phyloP scores from a whole-genome alignment of 2,329 filamentous ascomycete genomes.

The Thermoascus crustaceus region DNA sequence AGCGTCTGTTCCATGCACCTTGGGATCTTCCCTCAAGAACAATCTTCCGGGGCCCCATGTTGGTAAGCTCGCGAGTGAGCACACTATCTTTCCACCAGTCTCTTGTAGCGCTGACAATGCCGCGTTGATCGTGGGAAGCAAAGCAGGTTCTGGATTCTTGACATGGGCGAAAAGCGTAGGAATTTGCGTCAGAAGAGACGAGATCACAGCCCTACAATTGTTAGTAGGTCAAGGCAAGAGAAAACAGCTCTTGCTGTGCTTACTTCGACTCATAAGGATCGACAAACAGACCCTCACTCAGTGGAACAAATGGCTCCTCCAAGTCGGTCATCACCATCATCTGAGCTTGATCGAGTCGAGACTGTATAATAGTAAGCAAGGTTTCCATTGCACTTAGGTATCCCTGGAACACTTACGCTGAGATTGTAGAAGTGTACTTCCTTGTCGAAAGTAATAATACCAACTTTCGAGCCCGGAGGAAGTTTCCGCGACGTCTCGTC shows the following conservation, averaged over 20 bases:
- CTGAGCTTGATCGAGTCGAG: constrained; percentile 75
- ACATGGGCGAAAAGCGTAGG: constrained; percentile 79
- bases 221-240: constrained; percentile 13
- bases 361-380: constrained; percentile 37
- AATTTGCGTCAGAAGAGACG: constrained; percentile 72
- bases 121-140: constrained; percentile 76
- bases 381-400: constrained; percentile 11
- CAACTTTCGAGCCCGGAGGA: constrained; percentile 75
- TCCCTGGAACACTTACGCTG: constrained; percentile 49
- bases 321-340: constrained; percentile 99
- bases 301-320: constrained; percentile 88
- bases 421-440: constrained; percentile 98
- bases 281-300: constrained; percentile 87
- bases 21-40: constrained; percentile 79
- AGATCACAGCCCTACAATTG: constrained; percentile 59
- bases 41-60: constrained; percentile 85
- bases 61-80: constrained; percentile 76
- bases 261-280: constrained; percentile 83
- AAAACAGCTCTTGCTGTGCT: constrained; percentile 12
- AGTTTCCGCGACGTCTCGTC: constrained; percentile 49
- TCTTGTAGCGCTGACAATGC: constrained; percentile 73
- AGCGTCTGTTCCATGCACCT: constrained; percentile 74
- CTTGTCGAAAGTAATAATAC: constrained; percentile 92
- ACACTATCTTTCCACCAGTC: constrained; percentile 88
- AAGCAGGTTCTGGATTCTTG: constrained; percentile 83